phyloP scores from a whole-genome alignment of 495 filamentous ascomycete genomes.

The Penicillium angulare region DNA sequence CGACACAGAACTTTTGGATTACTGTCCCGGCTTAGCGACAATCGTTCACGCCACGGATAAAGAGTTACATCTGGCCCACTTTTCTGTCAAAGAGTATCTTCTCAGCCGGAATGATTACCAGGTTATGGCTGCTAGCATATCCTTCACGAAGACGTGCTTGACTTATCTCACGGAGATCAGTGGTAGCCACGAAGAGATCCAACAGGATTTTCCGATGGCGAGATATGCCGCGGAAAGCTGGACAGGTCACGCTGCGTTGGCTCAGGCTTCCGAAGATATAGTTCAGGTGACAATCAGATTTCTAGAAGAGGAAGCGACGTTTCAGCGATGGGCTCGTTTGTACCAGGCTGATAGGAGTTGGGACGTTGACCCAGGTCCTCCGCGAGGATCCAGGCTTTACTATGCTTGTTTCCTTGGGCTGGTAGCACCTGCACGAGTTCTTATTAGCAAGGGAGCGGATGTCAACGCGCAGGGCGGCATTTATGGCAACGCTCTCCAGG shows the following conservation, averaged over 20 bases:
- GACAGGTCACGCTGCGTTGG: constrained; percentile 17
- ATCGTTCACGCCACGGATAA: constrained; percentile 7
- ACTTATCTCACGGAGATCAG: constrained; percentile 26
- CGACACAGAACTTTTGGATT: constrained; percentile 16
- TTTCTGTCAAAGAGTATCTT: constrained; percentile 31
- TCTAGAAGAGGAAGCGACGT: no score
- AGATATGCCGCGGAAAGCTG: constrained; percentile 14
- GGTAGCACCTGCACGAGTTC: no score
- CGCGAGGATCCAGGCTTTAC: no score
- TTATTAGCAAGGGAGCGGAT: no score
- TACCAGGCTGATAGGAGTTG: no score
- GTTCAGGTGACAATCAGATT: no score
- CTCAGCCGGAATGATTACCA: constrained; percentile 9
- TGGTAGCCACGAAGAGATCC: not conserved
- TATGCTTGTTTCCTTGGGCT: no score
- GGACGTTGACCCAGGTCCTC: no score
- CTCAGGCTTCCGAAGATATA: no score
- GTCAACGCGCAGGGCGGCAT: no score
- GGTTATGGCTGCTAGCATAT: constrained; percentile 16
- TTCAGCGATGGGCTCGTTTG: no score
- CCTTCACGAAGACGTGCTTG: constrained; percentile 23
- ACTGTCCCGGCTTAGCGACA: constrained; percentile 16
- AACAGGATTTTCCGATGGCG: constrained; percentile 21
- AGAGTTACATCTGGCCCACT: constrained; percentile 25
- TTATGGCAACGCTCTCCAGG: no score